These are phyloP conservation scores for Phialemoniopsis sp. DNA, from an alignment of 2,329 filamentous ascomycete species.

Conservation along the genomic window DNA sequence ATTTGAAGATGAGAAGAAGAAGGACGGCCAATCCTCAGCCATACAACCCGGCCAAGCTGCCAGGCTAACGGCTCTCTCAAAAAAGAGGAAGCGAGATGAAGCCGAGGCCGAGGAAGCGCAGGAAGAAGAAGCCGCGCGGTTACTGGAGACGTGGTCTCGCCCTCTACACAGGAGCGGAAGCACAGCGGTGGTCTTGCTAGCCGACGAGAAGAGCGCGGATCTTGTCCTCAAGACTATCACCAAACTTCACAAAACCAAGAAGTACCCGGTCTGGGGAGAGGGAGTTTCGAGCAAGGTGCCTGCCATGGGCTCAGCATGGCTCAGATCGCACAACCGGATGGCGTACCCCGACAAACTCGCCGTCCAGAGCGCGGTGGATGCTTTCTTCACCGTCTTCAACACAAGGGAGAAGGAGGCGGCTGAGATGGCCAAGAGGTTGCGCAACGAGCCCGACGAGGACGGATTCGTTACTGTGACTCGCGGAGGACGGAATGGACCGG, in stretches of 20 bases:
- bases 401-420: slow-evolving; percentile 61
- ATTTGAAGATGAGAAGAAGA: slow-evolving; percentile 62
- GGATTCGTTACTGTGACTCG: slow-evolving; percentile 90
- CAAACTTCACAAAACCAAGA: slow-evolving; percentile 55
- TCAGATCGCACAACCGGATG: slow-evolving; percentile 65
- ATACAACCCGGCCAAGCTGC: slow-evolving; percentile 40
- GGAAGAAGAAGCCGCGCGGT: slow-evolving; percentile 51
- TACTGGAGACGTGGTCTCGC: slow-evolving; percentile 73
- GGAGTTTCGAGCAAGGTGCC: slow-evolving; percentile 52
- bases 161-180: slow-evolving; percentile 68
- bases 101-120: slow-evolving; percentile 44
- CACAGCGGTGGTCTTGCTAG: slow-evolving; percentile 77
- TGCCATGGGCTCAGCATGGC: slow-evolving; percentile 50
- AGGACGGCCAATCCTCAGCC: slow-evolving; percentile 16
- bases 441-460: slow-evolving; percentile 85
- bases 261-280: slow-evolving; percentile 66
- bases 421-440: slow-evolving; percentile 58
- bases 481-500: slow-evolving; percentile 72
- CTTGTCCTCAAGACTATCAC: slow-evolving; percentile 71
- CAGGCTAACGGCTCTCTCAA: slow-evolving; percentile 32
- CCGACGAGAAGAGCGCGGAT: slow-evolving; percentile 76
- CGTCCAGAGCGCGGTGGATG: slow-evolving; percentile 73
- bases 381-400: slow-evolving; percentile 82
- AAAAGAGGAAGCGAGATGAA: slow-evolving; percentile 44
- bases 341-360: slow-evolving; percentile 63